Evolutionary conservation across 2,329 filamentous ascomycete genomes (phyloP).

Genomic region (Pseudogymnoascus sp.): DNA sequence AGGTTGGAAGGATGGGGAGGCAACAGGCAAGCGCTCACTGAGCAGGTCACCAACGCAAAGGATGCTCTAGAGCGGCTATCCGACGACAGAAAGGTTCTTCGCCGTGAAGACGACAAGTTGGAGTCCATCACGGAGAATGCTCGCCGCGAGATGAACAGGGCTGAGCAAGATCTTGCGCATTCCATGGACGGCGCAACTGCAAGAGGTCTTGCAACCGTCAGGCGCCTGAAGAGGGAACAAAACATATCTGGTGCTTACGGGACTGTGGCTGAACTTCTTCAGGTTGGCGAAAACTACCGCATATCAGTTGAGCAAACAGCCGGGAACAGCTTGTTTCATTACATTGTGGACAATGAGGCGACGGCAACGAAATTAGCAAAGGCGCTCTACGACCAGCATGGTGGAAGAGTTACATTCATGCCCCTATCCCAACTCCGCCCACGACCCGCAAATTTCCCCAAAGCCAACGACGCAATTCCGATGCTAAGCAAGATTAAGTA

Average conservation of each 20-base stretch:
- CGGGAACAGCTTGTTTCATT: conserved; percentile 88
- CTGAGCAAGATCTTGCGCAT: conserved; percentile 69
- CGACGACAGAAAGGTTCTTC: conserved; percentile 80
- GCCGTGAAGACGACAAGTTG: conserved; percentile 82
- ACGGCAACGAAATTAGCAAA: conserved; percentile 79
- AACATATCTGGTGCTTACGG: conserved; percentile 84
- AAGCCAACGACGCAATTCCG: conserved; percentile 78
- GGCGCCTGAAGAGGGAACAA: conserved; percentile 70
- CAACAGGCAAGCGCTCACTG: conserved; percentile 62
- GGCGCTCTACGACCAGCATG: conserved; percentile 67
- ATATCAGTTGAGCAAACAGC: conserved; percentile 89
- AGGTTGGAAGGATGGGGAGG: conserved; percentile 73
- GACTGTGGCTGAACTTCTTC: conserved; percentile 85
- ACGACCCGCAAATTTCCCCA: conserved; percentile 67
- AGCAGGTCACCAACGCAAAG: conserved; percentile 68
- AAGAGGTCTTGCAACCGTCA: conserved; percentile 77
- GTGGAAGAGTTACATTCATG: conserved; percentile 89
- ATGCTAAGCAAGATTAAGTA: conserved; percentile 79
- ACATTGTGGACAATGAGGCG: conserved; percentile 85
- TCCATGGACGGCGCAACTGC: conserved; percentile 87
- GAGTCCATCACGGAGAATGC: conserved; percentile 69
- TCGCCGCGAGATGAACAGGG: conserved; percentile 65
- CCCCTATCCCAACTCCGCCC: conserved; percentile 75
- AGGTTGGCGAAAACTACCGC: conserved; percentile 76
- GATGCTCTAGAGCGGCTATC: conserved; percentile 70